Percentiles rank a stretch among this genome's conserved stretches.
These are phyloP conservation scores for Tricholoma furcatifolium DNA, from an alignment of 768 basidiomycete genomes.

Conservation along the genomic window DNA sequence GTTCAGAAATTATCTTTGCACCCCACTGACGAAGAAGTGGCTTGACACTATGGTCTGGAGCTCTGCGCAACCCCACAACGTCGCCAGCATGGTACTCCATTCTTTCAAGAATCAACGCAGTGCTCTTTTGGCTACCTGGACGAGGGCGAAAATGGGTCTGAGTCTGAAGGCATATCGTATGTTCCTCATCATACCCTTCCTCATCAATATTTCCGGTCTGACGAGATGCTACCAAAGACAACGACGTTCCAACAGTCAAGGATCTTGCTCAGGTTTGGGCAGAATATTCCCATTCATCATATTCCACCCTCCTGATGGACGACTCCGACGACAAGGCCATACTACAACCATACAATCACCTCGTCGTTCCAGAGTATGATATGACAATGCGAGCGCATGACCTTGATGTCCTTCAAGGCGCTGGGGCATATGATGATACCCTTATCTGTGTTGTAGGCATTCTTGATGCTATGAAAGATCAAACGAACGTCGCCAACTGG, in stretches of 20 bases:
- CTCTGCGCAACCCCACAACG: conserved; percentile 77
- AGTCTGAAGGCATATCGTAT: conserved; percentile 56
- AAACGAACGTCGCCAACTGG: conserved; percentile 70
- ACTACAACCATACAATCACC: conserved; percentile 77
- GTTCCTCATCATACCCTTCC: conserved; percentile 25
- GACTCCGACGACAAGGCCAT: conserved; percentile 51
- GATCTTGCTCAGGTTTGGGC: conserved; percentile 68
- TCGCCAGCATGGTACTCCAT: conserved; percentile 64
- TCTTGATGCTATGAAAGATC: conserved; percentile 52
- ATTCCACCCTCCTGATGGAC: conserved; percentile 45
- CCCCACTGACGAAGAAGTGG: conserved; percentile 53
- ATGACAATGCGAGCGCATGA: conserved; percentile 6
- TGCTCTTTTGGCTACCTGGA: conserved; percentile 67
- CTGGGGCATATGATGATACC: conserved; percentile 25
- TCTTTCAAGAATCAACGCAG: conserved; percentile 46
- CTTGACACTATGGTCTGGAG: conserved; percentile 87
- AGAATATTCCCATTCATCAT: conserved; percentile 35
- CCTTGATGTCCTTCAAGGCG: background rate
- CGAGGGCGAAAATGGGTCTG: conserved; percentile 70
- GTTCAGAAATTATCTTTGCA: conserved; percentile 62
- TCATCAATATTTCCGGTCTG: background rate
- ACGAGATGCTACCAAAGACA: conserved; percentile 24
- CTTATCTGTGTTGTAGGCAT: conserved; percentile 69
- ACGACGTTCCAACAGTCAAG: conserved; percentile 59
- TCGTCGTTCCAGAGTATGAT: conserved; percentile 69